Base-by-base conservation (phyloP, 805 yeast species). In the Suhomyces faveliae region DNA sequence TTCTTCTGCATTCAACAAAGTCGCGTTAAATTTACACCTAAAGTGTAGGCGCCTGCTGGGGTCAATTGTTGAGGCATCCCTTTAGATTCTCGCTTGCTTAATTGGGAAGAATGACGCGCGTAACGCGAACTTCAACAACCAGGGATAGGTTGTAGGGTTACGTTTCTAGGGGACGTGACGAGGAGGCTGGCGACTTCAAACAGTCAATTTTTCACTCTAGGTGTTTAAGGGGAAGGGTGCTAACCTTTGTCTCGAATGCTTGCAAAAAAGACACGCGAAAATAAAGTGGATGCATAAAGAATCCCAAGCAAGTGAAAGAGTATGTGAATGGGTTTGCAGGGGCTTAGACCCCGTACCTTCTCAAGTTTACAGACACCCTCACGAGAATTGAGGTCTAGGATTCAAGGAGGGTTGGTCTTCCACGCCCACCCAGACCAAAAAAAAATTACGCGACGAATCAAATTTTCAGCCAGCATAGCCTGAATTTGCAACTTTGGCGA, bases 31-130 rank as follows among this genome's bases (percentile, higher is more conserved):
- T 33, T 15, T 33, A 17, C 21, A 12, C 20, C 37, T 33, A 17
- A 30, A 30, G 11, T 30, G 21, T 33, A 17, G 19, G 37, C 21
- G 37, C 15, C 21, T 15, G 21, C 37, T 33, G 37, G 37, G 37
- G 37, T 33, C 4, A 33, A 37, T 37, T 21, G 40, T 37, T 25
- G 11, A 17, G 40, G 24, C 40, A 37, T 37, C 40, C 40, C 40
- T 37, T 37, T 37, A 37, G 40, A 15, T 37, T 19, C 37, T 37
- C 40, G 40, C 40, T 37, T 37, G 40, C 40, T 37, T 21, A n/a
- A 4, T 37, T 35, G 41, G 40, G 42, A 43, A 19, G 35, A 24
- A 37, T 27, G 37, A 39, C 46, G 46, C 46, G 46, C 46, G 30
- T 13, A 35, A 43, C 41, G 40, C 40, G 42, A 25, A 24, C 37